phyloP scores from a whole-genome alignment of 2,329 filamentous ascomycete genomes.

The Rhynchosporium graminicola region DNA sequence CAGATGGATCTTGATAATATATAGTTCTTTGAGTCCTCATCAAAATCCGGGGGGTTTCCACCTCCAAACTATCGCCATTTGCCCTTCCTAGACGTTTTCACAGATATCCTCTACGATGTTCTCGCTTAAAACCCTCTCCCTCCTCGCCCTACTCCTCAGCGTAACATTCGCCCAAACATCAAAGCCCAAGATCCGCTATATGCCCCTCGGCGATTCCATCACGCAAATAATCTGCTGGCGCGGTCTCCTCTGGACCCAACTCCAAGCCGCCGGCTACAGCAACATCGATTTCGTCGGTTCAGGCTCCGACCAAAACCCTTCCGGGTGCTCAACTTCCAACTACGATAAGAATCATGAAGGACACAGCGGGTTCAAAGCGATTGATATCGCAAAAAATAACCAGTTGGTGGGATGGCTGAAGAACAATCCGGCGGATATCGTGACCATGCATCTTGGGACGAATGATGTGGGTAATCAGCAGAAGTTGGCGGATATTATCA shows the following conservation, averaged over 20 bases:
- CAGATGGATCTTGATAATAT: no score
- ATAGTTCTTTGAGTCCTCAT: no score
- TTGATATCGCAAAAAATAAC: conserved; percentile 47
- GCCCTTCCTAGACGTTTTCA: no score
- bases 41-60: no score
- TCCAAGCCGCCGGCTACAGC: conserved; percentile 42
- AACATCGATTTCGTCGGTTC: conserved; percentile 47
- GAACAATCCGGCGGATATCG: conserved; percentile 44
- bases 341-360: conserved; percentile 48
- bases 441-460: conserved; percentile 50
- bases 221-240: conserved; percentile 51
- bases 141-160: background rate
- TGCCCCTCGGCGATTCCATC: conserved; percentile 49
- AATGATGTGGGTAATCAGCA: conserved; percentile 44
- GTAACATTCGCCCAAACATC: background rate
- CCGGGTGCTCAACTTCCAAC: conserved; percentile 32
- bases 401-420: conserved; percentile 43
- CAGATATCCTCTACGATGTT: background rate
- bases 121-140: background rate
- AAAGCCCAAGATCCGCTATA: background rate
- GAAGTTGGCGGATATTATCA: conserved; percentile 40
- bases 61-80: no score
- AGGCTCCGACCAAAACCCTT: conserved; percentile 43
- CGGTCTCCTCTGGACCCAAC: conserved; percentile 45
- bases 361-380: conserved; percentile 47